These are phyloP conservation scores for Rhodotorula kratochvilovae DNA, from an alignment of 768 basidiomycete species.

Conservation along the genomic window DNA sequence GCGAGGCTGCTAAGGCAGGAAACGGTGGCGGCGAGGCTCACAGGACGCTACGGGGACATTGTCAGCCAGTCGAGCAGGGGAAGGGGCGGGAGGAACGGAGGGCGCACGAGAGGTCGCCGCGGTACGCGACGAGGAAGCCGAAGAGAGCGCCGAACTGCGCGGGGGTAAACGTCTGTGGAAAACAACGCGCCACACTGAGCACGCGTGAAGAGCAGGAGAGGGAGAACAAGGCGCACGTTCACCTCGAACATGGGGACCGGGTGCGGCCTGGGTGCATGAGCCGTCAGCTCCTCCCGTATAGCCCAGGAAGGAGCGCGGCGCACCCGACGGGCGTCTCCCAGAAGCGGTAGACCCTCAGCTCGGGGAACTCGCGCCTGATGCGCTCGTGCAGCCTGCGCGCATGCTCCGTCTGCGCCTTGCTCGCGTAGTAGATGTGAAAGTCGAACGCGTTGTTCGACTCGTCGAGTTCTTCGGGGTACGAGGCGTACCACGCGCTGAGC, in stretches of 20 bases:
- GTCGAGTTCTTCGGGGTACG: slow-evolving; percentile 26
- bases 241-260: slow-evolving; percentile 35
- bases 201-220: no score
- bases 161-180: slow-evolving; percentile 31
- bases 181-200: background rate
- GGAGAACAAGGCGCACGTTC: background rate
- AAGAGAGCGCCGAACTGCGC: slow-evolving; percentile 32
- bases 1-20: no score
- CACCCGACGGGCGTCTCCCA: slow-evolving; percentile 32
- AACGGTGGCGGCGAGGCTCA: background rate
- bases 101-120: slow-evolving; percentile 31
- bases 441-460: slow-evolving; percentile 30
- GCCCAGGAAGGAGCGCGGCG: background rate
- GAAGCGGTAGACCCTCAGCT: slow-evolving; percentile 36
- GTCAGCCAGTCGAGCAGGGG: background rate
- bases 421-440: slow-evolving; percentile 21
- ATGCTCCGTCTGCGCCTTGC: slow-evolving; percentile 12
- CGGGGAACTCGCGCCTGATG: slow-evolving; percentile 38
- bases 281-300: background rate
- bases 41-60: background rate
- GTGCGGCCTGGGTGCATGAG: slow-evolving; percentile 14
- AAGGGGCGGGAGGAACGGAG: background rate
- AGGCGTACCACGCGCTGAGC: slow-evolving; percentile 23
- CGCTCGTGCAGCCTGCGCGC: slow-evolving; percentile 36
- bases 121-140: slow-evolving; percentile 35